phyloP scores from a whole-genome alignment of 768 basidiomycete genomes.

The Cystofilobasidium bisporidii region DNA sequence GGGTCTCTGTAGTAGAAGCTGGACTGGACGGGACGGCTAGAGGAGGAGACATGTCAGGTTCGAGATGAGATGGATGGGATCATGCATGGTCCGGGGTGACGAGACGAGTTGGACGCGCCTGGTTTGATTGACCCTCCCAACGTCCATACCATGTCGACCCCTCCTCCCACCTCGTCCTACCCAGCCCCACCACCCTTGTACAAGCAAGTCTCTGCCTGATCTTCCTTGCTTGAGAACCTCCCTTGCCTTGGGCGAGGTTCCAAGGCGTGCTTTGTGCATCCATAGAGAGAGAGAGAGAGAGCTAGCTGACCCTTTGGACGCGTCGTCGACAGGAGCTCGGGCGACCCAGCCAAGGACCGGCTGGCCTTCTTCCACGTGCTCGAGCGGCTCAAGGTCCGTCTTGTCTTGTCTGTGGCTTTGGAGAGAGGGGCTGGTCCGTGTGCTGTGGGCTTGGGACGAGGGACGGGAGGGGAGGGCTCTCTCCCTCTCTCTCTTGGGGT shows the following conservation, averaged over 20 bases:
- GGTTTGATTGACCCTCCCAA: not conserved
- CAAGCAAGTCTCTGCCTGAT: slow-evolving; percentile 12
- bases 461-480: no score
- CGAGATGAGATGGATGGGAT: no score
- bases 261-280: no score
- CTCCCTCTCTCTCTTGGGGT: no score
- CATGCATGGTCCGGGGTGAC: not conserved
- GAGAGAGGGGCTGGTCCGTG: not conserved
- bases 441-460: not conserved
- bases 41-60: no score
- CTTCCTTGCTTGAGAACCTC: no score
- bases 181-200: slow-evolving; percentile 15
- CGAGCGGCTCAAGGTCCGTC: slow-evolving; percentile 25
- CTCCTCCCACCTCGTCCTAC: slow-evolving; percentile 5
- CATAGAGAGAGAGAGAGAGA: no score
- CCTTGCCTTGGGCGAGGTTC: no score
- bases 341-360: slow-evolving; percentile 16
- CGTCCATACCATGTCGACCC: not conserved
- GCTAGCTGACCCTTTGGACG: no score
- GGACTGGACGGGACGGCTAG: not conserved
- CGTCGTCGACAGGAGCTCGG: slow-evolving; percentile 16
- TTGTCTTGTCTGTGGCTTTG: no score
- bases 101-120: no score
- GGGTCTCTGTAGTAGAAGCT: not conserved
- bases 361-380: slow-evolving; percentile 28